A percentile compares a stretch with the other conserved stretches of the same genome.
These are phyloP conservation scores for Jaltomata sinuosa DNA, from an alignment of 257 asterid genomes.

Conservation along the genomic window DNA sequence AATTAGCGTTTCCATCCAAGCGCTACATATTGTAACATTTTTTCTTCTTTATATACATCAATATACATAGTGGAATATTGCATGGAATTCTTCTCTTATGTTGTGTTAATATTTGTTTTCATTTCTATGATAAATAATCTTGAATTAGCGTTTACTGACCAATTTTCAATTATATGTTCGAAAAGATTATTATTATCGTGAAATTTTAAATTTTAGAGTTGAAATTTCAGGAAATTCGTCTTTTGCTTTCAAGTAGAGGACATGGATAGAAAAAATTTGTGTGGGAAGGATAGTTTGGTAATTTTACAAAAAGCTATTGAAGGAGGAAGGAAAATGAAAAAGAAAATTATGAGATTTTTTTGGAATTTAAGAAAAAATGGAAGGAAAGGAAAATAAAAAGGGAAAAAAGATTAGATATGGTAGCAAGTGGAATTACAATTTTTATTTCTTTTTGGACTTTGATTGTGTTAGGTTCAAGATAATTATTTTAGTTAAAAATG, in stretches of 20 bases:
- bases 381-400: slow-evolving; percentile 30
- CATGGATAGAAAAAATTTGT: slow-evolving; percentile 48
- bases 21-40: too few species aligned
- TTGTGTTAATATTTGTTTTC: too few species aligned
- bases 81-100: too few species aligned
- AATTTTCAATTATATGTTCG: too few species aligned
- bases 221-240: too few species aligned
- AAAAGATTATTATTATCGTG: too few species aligned
- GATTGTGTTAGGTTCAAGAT: slow-evolving; percentile 15
- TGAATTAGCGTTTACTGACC: too few species aligned
- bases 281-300: slow-evolving; percentile 48
- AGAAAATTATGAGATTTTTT: slow-evolving; percentile 20
- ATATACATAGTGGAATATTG: too few species aligned
- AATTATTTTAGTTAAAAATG: not conserved
- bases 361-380: slow-evolving; percentile 22
- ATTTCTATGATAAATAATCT: too few species aligned
- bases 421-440: slow-evolving; percentile 27
- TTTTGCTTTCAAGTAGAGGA: slow-evolving; percentile 85
- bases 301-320: slow-evolving; percentile 42
- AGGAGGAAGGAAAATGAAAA: slow-evolving; percentile 31
- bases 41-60: too few species aligned
- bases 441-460: slow-evolving; percentile 36
- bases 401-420: slow-evolving; percentile 44
- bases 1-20: too few species aligned
- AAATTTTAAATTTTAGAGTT: too few species aligned